Percentiles rank a stretch among this genome's conserved stretches.
These are phyloP conservation scores for Zelonia costaricensis DNA, from an alignment of 208 protist species.

Conservation along the genomic window DNA sequence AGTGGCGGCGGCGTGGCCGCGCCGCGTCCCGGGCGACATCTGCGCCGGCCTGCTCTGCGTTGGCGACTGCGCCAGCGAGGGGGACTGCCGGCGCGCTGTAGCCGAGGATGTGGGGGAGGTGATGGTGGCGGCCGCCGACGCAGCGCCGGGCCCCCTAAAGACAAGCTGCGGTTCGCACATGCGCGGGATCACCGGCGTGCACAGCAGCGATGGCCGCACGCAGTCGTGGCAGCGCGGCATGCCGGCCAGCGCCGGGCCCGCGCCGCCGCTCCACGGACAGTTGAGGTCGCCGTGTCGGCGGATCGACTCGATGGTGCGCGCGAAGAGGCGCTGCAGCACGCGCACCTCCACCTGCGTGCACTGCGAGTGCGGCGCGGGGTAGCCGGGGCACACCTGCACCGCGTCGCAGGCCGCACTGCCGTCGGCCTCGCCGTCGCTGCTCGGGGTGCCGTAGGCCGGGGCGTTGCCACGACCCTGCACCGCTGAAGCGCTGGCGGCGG, in stretches of 20 bases:
- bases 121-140: too few species aligned
- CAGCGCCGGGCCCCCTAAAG: too few species aligned
- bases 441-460: neutral
- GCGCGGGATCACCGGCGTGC: conserved; percentile 45
- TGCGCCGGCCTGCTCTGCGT: neutral
- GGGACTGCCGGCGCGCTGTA: neutral
- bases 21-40: neutral
- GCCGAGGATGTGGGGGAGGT: neutral
- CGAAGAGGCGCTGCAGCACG: conserved; percentile 65
- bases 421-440: neutral
- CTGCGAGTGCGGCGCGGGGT: conserved; percentile 48
- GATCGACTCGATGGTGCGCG: conserved; percentile 48
- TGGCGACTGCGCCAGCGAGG: neutral
- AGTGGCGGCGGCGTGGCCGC: neutral
- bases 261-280: conserved; percentile 38
- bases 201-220: conserved; percentile 55
- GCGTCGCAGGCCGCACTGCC: neutral
- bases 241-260: neutral
- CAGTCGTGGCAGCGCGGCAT: conserved; percentile 54
- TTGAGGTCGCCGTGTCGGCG: conserved; percentile 41
- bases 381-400: conserved; percentile 27
- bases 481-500: neutral
- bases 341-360: conserved; percentile 40
- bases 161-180: conserved; percentile 72
- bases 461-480: neutral